phyloP scores from a whole-genome alignment of 495 filamentous ascomycete genomes.

The Penicillium lagena region DNA sequence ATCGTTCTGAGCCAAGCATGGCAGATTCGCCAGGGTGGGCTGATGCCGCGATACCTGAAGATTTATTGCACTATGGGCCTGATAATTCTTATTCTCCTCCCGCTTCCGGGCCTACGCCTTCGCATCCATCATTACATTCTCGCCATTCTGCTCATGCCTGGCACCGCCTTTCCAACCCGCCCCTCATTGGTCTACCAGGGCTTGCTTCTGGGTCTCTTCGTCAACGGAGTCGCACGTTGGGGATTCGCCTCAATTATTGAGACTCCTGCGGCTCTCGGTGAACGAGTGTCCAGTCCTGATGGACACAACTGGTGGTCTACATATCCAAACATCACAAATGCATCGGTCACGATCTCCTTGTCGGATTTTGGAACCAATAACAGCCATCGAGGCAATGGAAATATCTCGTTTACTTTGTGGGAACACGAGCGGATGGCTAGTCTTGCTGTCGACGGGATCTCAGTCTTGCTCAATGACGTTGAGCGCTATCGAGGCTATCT shows the following conservation, averaged over 20 bases:
- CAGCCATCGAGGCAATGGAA: constrained; percentile 33
- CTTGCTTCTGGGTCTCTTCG: constrained; percentile 80
- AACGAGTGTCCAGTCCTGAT: constrained; percentile 25
- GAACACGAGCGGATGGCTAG: constrained; percentile 37
- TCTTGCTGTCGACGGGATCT: constrained; percentile 79
- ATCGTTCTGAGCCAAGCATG: constrained; percentile 65
- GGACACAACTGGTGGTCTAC: constrained; percentile 51
- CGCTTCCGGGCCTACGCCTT: constrained; percentile 74
- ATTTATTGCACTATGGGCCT: constrained; percentile 61
- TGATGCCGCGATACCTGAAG: constrained; percentile 61
- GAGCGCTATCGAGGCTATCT: constrained; percentile 68
- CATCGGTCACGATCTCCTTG: constrained; percentile 46
- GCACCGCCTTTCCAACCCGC: constrained; percentile 76
- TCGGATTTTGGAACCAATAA: constrained; percentile 21
- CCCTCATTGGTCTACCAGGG: constrained; percentile 78
- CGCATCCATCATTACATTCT: constrained; percentile 95
- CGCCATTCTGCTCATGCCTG: constrained; percentile 74
- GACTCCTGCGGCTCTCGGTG: constrained; percentile 61
- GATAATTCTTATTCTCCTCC: constrained; percentile 56
- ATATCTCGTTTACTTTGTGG: constrained; percentile 55
- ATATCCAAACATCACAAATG: constrained; percentile 54
- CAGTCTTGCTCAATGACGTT: constrained; percentile 89
- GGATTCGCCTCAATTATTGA: constrained; percentile 89
- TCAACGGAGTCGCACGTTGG: constrained; percentile 91
- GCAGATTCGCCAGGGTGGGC: constrained; percentile 66